Evolutionary conservation across 2,329 filamentous ascomycete genomes (phyloP).

Genomic region (Emericellopsis atlantica): DNA sequence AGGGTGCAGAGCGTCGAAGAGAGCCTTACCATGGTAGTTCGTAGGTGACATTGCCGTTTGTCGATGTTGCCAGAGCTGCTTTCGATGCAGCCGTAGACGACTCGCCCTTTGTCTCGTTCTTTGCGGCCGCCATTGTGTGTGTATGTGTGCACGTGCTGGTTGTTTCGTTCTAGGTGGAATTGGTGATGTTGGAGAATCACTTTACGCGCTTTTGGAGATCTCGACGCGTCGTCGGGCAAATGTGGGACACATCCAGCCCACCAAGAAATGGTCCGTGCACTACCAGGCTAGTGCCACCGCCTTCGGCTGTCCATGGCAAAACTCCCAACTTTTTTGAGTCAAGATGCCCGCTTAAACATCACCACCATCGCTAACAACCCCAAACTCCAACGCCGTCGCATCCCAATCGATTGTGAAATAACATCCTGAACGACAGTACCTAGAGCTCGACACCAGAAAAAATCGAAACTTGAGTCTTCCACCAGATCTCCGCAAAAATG

Average conservation of each 20-base stretch:
- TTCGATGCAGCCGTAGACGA: slow-evolving; percentile 48
- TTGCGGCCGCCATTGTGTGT: slow-evolving; percentile 33
- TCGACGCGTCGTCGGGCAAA: background rate
- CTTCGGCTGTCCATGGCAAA: background rate
- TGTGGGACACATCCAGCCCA: background rate
- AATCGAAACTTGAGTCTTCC: background rate
- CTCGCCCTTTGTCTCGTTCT: slow-evolving; percentile 41
- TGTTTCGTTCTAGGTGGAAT: background rate
- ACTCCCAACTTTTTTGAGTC: background rate
- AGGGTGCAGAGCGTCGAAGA: background rate
- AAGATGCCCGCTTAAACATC: background rate
- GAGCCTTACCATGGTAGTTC: slow-evolving; percentile 62
- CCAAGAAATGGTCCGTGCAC: background rate
- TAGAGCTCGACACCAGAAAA: background rate
- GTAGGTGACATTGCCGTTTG: slow-evolving; percentile 44
- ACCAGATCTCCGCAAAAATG: slow-evolving; percentile 36
- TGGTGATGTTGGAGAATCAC: slow-evolving; percentile 1
- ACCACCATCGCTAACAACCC: background rate
- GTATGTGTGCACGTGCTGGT: background rate
- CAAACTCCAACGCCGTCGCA: too few species aligned
- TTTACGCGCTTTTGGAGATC: slow-evolving; percentile 3
- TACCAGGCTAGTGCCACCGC: background rate
- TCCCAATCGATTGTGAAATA: too few species aligned
- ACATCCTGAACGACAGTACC: too few species aligned
- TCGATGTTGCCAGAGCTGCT: slow-evolving; percentile 35